A percentile compares a stretch with the other conserved stretches of the same genome.
These are phyloP conservation scores for Colletotrichum lentis DNA, from an alignment of 2,329 filamentous ascomycete species.

Conservation along the genomic window DNA sequence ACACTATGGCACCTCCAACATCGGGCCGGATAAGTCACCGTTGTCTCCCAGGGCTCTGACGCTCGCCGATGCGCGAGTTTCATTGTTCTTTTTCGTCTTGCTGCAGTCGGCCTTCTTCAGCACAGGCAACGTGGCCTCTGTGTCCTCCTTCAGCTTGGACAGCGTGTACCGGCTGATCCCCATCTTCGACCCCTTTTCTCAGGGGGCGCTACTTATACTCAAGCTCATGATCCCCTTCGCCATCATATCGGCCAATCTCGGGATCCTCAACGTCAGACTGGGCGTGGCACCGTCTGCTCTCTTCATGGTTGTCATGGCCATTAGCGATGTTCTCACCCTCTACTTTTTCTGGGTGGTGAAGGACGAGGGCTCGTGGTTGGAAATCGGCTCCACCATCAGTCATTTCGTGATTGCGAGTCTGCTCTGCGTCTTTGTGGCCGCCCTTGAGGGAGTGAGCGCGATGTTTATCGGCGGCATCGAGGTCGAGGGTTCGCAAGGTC, in stretches of 20 bases:
- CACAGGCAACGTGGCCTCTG: conserved; percentile 93
- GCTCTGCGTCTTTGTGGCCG: conserved; percentile 89
- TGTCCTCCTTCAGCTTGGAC: conserved; percentile 93
- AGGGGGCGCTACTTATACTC: conserved; percentile 83
- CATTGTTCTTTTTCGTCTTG: conserved; percentile 93
- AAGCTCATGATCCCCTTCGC: conserved; percentile 95
- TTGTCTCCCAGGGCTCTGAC: conserved; percentile 69
- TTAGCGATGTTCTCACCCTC: conserved; percentile 89
- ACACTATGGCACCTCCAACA: neutral
- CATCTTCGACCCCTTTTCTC: conserved; percentile 91
- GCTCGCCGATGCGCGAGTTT: conserved; percentile 85
- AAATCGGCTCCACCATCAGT: conserved; percentile 96
- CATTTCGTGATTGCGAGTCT: conserved; percentile 94
- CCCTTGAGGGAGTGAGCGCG: conserved; percentile 84
- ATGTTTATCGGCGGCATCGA: conserved; percentile 83
- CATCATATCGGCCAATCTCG: conserved; percentile 91
- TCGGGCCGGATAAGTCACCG: neutral
- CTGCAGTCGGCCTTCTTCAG: conserved; percentile 96
- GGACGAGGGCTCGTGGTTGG: conserved; percentile 95
- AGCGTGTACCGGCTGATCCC: conserved; percentile 88
- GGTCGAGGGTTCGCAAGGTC: conserved; percentile 54
- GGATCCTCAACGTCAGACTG: conserved; percentile 84
- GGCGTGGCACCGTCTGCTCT: conserved; percentile 86
- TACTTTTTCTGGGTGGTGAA: conserved; percentile 98
- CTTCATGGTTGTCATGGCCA: conserved; percentile 93